Conservation (phyloP, 2,329 filamentous ascomycete species). For the Neonectria ditissima region DNA sequence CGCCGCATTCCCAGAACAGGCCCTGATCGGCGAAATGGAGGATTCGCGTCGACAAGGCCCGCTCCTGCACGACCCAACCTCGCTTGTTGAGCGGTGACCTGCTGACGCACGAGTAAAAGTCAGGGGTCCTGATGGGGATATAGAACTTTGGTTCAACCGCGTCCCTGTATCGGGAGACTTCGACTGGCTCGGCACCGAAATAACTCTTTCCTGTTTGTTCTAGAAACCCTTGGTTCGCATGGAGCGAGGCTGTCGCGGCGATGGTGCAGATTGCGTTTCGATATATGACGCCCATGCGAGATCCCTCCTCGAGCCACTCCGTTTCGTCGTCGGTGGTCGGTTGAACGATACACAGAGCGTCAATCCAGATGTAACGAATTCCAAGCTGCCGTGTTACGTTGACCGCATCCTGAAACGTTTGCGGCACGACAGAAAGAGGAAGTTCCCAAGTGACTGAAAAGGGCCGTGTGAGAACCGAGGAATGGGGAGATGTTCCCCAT, state of each 20-base stretch:
- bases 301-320: constrained; percentile 5
- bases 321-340: neutral
- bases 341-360: neutral
- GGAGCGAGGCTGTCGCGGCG: neutral
- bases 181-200: neutral
- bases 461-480: no score
- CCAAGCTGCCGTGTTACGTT: no score
- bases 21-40: constrained; percentile 7
- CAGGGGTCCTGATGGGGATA: neutral
- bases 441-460: no score
- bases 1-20: constrained; percentile 5
- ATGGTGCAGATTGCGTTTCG: constrained; percentile 10
- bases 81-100: constrained; percentile 1
- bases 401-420: no score
- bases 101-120: constrained; percentile 1
- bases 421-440: no score
- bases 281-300: constrained; percentile 5
- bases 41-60: neutral
- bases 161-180: neutral
- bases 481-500: no score
- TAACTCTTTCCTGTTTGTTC: neutral
- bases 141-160: neutral
- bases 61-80: constrained; percentile 5
- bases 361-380: neutral
- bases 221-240: constrained; percentile 6